Evolutionary conservation across 1,284 basidiomycete genomes (phyloP), one percentile per base, ranked within the genome.

Genomic region (Malassezia vespertilionis): DNA sequence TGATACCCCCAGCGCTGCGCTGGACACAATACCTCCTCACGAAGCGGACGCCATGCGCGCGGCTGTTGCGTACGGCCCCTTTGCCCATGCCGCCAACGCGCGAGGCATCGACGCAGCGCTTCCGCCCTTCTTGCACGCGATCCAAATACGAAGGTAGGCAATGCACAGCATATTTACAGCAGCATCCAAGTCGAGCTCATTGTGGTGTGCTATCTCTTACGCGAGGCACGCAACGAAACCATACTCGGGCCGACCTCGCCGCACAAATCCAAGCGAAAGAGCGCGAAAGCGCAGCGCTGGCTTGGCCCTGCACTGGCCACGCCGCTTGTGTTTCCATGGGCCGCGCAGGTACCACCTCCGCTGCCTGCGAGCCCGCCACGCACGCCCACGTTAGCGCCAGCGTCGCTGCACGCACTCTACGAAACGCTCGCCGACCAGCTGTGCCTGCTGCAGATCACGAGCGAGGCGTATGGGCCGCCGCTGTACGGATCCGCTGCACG

Each of bases 401-500:
- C 22, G 5, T 40, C 44, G 23, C 24, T 51, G 11, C 26, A 12
- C 4, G 36, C 37, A 1, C 38, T 45, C 8, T 44, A 23, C 20
- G 42, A 44, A 3, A 17, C 36, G 27, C 39, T 45, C 2, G 48
- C 42, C 2, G 48, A 51, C 38, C 44, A 51, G 11, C 23, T 51
- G 28, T 51, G 48, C 24, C 38, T 51, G 11, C 21, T 51, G 17
- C 42, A 51, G 26, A 27, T 44, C 5, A 33, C 41, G 32, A 17
- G 30, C 4, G 6, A n/a, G 8, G 22, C 28, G 11, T 12, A 10
- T 24, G 20, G 21, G 7, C 14, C 10, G 10, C n/a, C 28, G 2
- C 4, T 24, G 14, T 51, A 28, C 11, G 48, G 48, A 3, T 51
- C 48, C 2, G 38, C 27, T 5, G 14, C 43, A 1, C 48, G 43